Base-by-base conservation (phyloP, 2,329 filamentous ascomycete genomes). In the Aspergillus neotritici region DNA sequence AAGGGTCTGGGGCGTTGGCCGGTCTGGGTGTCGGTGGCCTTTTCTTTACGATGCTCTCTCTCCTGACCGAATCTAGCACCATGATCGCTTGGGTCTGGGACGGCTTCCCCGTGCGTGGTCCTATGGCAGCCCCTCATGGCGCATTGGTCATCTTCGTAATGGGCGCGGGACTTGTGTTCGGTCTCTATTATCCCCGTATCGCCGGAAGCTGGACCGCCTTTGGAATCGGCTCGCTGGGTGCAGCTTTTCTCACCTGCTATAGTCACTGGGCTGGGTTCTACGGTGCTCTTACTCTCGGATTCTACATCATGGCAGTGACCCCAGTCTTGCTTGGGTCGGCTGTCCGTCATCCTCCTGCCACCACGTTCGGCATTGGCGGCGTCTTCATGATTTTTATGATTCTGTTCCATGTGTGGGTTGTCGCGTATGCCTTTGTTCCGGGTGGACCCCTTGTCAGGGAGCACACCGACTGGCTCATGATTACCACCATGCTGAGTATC, bases 71-170 rank as follows among this genome's bases (percentile, higher is more conserved):
- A 63, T 94, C 90, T 0, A 97, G 93, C 71, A 98, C 93, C 41
- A 97, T 98, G 89, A 96, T 97, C 45, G 77, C 90, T 12, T 98
- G 93, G 93, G 88, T 88, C 3, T 98, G 93, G 93, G 89, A 96
- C 56, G 93, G 93, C 5, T 98, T 86, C 58, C 93, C 93, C 11
- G 80, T 97, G 32, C 82, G 86, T 38, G 93, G 93, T 5, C 93
- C 93, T 2, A 80, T 93, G 38, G 81, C 89, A 48, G 88, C 84
- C 37, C 88, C 89, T n/a, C 89, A 97, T 58, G 93, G 90, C 41
- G 88, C 87, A 57, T 80, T 84, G 63, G 96, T 89, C 2, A 79
- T 96, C 40, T 77, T 86, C 41, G 84, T 84, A 46, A 98, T 98
- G 93, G 87, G 86, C 21, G 70, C 75, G 32, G 93, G 93, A 42